Base-by-base conservation (phyloP, 345 rosid species). In the Viola odorata region DNA sequence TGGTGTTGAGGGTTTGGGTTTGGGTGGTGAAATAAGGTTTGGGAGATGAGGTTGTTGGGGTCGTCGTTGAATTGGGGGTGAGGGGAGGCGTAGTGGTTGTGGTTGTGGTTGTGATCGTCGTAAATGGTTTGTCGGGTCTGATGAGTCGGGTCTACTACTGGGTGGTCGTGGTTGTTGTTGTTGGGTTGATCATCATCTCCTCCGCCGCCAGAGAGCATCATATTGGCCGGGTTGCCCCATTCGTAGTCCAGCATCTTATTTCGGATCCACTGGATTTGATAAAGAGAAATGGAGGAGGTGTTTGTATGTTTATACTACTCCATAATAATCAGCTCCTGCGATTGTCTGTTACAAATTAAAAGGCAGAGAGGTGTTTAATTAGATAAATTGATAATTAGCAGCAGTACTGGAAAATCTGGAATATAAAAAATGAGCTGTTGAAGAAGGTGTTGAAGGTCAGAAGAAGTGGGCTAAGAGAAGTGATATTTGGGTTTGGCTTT, bases 181-280 rank as follows among this genome's bases (percentile, higher is more conserved):
- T 15, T 74, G 84, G 53, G 56, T 55, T 8, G 73, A 59, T 48
- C 12, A 17, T 16, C n/a, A n/a, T n/a, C n/a, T n/a, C n/a, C 42
- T 14, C 80, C 81, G 6, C 75, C 81, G 11, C 76, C 71, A 6
- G 86, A 65, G 10, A 88, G 52, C 45, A 86, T 70, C 8, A 88
- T 73, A 1, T 77, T 15, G 0, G 91, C 70, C 2, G 89, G 79
- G 73, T 84, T 85, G 44, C 83, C 94, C 97, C 97, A 91, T 62
- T 84, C 96, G 78, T 88, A 91, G 65, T 82, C 97, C 82, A 87
- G 51, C 97, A 91, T 91, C 69, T 68, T 73, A 23, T 23, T 23
- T 23, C 32, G 32, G 32, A 23, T 23, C 32, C 32, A 23, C 32
- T 23, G 32, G 32, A 23, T 23, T 23, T 23, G 32, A 23, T 23